Percentiles rank a stretch among this genome's conserved stretches.
These are phyloP conservation scores for Dipteronia sinensis DNA, from an alignment of 345 rosid genomes.

Conservation along the genomic window DNA sequence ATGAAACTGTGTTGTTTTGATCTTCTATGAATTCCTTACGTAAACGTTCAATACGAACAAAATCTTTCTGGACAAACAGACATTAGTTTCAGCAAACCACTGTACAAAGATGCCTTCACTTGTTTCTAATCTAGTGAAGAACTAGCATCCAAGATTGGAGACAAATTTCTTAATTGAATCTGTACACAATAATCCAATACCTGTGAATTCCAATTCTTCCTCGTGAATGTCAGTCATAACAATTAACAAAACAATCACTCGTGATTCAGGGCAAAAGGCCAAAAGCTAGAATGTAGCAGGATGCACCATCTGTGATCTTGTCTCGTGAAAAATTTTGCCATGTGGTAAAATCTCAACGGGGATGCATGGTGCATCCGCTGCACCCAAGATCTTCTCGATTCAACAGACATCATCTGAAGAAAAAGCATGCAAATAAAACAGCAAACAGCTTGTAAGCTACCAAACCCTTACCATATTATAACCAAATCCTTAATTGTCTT, in stretches of 20 bases:
- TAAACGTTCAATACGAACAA: too few species aligned
- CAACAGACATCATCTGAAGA: background rate
- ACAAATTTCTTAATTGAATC: background rate
- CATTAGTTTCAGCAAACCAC: background rate
- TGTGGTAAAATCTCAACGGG: too few species aligned
- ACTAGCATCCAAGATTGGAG: background rate
- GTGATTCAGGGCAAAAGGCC: too few species aligned
- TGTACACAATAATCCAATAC: too few species aligned
- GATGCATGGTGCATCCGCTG: too few species aligned
- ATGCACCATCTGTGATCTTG: too few species aligned
- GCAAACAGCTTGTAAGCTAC: background rate
- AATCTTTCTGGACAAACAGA: background rate
- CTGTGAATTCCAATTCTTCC: background rate
- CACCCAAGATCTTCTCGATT: too few species aligned
- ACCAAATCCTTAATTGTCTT: background rate
- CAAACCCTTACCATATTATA: constrained; percentile 7
- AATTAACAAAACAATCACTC: background rate
- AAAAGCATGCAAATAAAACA: background rate
- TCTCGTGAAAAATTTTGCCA: too few species aligned
- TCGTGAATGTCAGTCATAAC: background rate
- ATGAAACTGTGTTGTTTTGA: too few species aligned
- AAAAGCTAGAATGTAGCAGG: too few species aligned
- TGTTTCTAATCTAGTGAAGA: background rate
- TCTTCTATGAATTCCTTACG: too few species aligned
- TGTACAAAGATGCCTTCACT: background rate